These are phyloP conservation scores for Litsea cubeba DNA, from an alignment of 164 flowering plant genomes.

Conservation along the genomic window DNA sequence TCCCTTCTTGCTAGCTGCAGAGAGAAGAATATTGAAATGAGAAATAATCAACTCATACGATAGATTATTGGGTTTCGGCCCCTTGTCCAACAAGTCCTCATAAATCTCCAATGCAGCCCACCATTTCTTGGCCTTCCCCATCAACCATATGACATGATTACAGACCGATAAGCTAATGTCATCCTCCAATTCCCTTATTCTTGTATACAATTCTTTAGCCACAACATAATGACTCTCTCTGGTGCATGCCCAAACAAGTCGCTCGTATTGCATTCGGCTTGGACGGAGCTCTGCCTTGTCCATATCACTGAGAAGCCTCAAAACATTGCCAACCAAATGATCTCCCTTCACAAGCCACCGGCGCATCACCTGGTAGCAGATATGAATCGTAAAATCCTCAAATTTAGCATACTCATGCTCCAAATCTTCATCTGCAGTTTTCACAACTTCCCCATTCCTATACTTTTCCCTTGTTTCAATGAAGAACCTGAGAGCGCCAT, in stretches of 20 bases:
- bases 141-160: conserved; percentile 88
- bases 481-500: conserved; percentile 75
- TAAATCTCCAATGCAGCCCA: conserved; percentile 96
- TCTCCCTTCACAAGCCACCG: conserved; percentile 67
- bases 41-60: conserved; percentile 74
- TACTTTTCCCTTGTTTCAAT: conserved; percentile 51
- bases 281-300: conserved; percentile 55
- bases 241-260: conserved; percentile 90
- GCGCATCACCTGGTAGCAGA: conserved; percentile 85
- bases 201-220: conserved; percentile 64
- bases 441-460: conserved; percentile 49
- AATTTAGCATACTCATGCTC: conserved; percentile 56
- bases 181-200: conserved; percentile 55
- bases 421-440: conserved; percentile 49
- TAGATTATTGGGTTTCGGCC: conserved; percentile 84
- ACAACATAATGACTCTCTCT: conserved; percentile 61
- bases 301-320: conserved; percentile 66
- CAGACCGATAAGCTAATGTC: conserved; percentile 86
- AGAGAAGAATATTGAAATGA: conserved; percentile 71
- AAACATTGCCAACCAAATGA: conserved; percentile 37
- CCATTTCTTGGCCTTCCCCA: conserved; percentile 98
- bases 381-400: conserved; percentile 51
- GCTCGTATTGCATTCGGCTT: conserved; percentile 57
- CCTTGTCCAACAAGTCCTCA: conserved; percentile 82
- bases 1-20: conserved; percentile 75